Percentiles rank a stretch among this genome's conserved stretches.
These are phyloP conservation scores for Aureobasidium zeae DNA, from an alignment of 2,329 filamentous ascomycete species.

Conservation along the genomic window DNA sequence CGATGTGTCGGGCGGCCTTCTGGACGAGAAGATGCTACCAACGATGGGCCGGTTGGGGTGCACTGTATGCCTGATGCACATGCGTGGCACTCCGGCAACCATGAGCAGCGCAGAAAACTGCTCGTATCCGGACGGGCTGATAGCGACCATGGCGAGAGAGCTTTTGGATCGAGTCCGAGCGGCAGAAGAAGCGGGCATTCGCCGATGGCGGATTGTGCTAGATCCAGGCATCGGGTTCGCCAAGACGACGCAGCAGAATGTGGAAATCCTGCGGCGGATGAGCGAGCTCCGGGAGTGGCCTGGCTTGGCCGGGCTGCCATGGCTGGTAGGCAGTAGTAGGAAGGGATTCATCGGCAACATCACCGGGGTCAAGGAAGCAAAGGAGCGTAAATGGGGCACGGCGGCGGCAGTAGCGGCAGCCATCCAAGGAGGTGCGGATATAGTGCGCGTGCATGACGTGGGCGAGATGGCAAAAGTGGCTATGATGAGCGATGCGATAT, in stretches of 20 bases:
- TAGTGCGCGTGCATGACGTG: conserved; percentile 88
- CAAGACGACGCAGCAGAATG: conserved; percentile 71
- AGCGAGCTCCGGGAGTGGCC: conserved; percentile 55
- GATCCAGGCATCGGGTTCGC: conserved; percentile 94
- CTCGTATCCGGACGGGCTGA: conserved; percentile 57
- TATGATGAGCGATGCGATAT: conserved; percentile 89
- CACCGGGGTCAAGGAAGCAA: conserved; percentile 63
- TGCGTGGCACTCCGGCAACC: conserved; percentile 76
- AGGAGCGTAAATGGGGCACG: conserved; percentile 71
- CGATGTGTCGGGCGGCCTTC: conserved; percentile 73
- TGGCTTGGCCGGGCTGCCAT: conserved; percentile 62
- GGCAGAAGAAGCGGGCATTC: conserved; percentile 72
- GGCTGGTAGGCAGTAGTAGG: conserved; percentile 80
- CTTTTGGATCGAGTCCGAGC: conserved; percentile 60
- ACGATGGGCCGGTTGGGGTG: conserved; percentile 69
- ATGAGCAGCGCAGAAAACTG: conserved; percentile 56
- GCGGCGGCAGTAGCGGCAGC: conserved; percentile 80
- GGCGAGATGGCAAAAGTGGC: conserved; percentile 75
- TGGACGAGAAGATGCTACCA: conserved; percentile 73
- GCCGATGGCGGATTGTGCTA: conserved; percentile 87
- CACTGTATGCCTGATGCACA: conserved; percentile 83
- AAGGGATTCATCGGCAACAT: conserved; percentile 82
- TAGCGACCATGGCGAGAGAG: conserved; percentile 57
- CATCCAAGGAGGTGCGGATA: conserved; percentile 77
- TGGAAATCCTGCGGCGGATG: conserved; percentile 65